Base-by-base conservation (phyloP, 169 alveolate genomes). In the Neospora caninum region DNA sequence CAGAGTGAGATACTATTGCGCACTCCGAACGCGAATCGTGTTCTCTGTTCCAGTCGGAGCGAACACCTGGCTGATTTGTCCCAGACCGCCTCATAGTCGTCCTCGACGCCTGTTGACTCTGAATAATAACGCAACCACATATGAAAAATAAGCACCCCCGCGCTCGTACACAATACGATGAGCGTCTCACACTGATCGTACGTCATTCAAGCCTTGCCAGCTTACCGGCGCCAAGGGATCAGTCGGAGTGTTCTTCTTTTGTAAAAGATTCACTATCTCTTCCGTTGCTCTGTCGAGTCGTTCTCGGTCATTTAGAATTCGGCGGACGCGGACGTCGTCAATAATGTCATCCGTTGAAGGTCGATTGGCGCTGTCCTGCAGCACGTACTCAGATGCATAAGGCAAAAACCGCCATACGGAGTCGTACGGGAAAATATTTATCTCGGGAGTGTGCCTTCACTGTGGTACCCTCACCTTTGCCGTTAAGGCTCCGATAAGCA, bases 281-380 rank as follows among this genome's bases (percentile, higher is more conserved):
- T 82, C 89, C 67, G 69, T 7, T 25, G 89, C 89, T 25, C 58
- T 25, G 27, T 82, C 89, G 13, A 82, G 67, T 49, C 89, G 54
- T 36, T 39, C 69, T 31, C 89, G 64, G 38, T 82, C 89, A 49
- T 82, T 82, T 49, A 82, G 54, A 41, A 82, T 45, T 41, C 41
- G 69, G 7, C 89, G 89, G 38, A 82, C 89, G 10, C 89, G 89
- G 25, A 22, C 42, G 67, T 82, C 89, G 13, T 82, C 89, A 10
- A 82, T 18, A 41, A 82, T 42, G 38, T 82, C 89, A 41, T 82
- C 89, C 39, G 89, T 82, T 36, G 89, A 82, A 0, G 89, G 89
- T 0, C 89, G 89, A 6, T 31, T 6, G 0, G 89, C 89, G 20
- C 49, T 25, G 38, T 82, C 67, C 89, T 82, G 67, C 88, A 29